Conservation (phyloP, 2,329 filamentous ascomycete species). For the Epichloe uncinata region DNA sequence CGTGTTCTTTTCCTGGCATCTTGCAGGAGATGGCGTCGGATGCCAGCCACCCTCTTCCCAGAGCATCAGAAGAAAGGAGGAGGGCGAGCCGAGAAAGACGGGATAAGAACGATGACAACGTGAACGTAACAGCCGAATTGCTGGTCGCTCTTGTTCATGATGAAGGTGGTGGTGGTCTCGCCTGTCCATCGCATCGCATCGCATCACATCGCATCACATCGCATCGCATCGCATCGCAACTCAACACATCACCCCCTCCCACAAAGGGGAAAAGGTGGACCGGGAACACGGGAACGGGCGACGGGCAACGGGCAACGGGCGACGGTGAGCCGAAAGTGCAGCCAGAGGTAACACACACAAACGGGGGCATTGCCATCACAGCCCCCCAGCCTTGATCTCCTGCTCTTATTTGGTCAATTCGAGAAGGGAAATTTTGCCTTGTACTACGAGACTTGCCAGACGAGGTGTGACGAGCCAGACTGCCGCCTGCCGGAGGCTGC, state of each 20-base stretch:
- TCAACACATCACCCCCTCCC: neutral
- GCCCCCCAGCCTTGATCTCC: neutral
- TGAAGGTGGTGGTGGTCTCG: neutral
- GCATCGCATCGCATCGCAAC: neutral
- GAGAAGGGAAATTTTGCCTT: neutral
- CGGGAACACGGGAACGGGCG: neutral
- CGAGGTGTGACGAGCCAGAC: constrained; percentile 1
- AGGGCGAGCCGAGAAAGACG: neutral
- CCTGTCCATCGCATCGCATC: neutral
- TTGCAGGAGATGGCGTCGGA: neutral
- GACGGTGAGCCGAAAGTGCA: neutral
- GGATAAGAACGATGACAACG: too few relatives aligned
- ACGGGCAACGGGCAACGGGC: too few relatives aligned
- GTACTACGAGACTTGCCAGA: constrained; percentile 1
- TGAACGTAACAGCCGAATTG: too few relatives aligned
- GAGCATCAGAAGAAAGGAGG: neutral
- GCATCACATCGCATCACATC: too few relatives aligned
- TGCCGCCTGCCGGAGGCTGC: constrained; percentile 6
- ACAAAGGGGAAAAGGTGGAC: neutral
- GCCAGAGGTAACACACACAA: neutral
- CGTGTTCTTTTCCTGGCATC: neutral
- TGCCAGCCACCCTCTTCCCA: neutral
- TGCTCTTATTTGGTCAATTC: neutral
- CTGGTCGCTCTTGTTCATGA: too few relatives aligned
- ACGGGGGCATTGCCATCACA: neutral